Evolutionary conservation across 345 rosid genomes (phyloP).

Genomic region (Sisymbrium altissimum): DNA sequence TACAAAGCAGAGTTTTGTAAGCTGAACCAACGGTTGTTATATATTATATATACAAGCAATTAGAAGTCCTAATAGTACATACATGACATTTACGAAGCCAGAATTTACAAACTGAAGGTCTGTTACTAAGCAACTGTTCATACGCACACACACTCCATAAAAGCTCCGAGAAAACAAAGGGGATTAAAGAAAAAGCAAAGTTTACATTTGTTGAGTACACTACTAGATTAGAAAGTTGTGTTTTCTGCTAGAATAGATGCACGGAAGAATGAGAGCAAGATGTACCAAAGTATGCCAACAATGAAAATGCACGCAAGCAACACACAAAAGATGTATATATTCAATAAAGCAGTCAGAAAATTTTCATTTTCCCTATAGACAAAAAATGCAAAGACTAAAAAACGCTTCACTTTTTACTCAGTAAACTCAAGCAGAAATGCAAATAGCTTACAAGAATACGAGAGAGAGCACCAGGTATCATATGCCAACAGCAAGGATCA

Average conservation of each 20-base stretch:
- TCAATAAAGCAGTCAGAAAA: neutral
- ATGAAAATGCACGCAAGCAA: neutral
- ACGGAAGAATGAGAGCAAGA: neutral
- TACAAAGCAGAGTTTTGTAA: slow-evolving; percentile 8
- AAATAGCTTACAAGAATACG: neutral
- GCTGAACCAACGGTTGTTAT: neutral
- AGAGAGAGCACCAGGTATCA: neutral
- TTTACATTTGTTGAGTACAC: neutral
- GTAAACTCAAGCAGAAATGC: neutral
- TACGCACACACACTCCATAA: neutral
- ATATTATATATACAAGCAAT: slow-evolving; percentile 8
- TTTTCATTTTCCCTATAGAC: neutral
- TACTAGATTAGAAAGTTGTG: neutral
- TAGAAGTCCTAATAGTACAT: slow-evolving; percentile 2
- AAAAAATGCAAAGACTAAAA: neutral
- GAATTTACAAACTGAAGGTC: slow-evolving; percentile 10
- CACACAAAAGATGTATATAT: neutral
- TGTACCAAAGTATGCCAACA: neutral
- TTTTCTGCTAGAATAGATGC: neutral
- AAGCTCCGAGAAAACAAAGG: neutral
- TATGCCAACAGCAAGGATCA: neutral
- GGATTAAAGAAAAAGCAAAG: neutral
- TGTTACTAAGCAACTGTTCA: slow-evolving; percentile 13
- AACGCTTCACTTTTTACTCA: neutral
- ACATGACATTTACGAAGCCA: neutral